Percentiles rank a stretch among this genome's conserved stretches.
Evolutionary conservation across 768 basidiomycete species (phyloP).

Genomic region (Tubosaeta sp.): DNA sequence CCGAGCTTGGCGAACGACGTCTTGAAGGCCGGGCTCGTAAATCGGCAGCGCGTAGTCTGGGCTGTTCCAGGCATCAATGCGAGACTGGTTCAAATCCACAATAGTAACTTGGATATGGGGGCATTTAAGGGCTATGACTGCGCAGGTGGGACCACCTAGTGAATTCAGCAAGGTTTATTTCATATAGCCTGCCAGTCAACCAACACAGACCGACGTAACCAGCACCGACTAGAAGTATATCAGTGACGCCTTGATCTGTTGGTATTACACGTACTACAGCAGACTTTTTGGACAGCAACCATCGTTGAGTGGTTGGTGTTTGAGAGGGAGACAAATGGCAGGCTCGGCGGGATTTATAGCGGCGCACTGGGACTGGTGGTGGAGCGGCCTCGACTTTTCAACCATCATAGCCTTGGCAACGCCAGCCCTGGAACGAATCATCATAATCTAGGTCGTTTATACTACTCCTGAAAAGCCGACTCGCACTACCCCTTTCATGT

Average conservation of each 20-base stretch:
- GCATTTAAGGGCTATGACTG: slow-evolving; percentile 91
- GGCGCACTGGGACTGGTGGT: background rate
- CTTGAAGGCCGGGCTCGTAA: slow-evolving; percentile 95
- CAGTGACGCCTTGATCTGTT: background rate
- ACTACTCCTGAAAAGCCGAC: no score
- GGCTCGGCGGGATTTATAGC: no score
- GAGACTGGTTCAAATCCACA: slow-evolving; percentile 92
- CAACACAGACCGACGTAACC: slow-evolving; percentile 81
- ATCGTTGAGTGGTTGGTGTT: slow-evolving; percentile 5
- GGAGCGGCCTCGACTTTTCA: background rate
- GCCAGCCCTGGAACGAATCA: no score
- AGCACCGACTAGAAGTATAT: slow-evolving; percentile 59
- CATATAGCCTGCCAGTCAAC: background rate
- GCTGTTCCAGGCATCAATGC: slow-evolving; percentile 97
- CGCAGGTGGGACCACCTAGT: slow-evolving; percentile 89
- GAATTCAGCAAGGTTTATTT: slow-evolving; percentile 14
- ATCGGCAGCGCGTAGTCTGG: slow-evolving; percentile 83
- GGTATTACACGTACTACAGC: slow-evolving; percentile 67
- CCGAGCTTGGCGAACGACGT: slow-evolving; percentile 81
- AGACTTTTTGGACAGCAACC: slow-evolving; percentile 71
- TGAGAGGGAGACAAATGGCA: background rate
- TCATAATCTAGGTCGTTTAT: no score
- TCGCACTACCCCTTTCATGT: no score
- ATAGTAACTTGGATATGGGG: slow-evolving; percentile 94
- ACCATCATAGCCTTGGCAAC: no score